Evolutionary conservation across 2,329 filamentous ascomycete genomes (phyloP).

Genomic region (Phyllosticta paracitricarpa): DNA sequence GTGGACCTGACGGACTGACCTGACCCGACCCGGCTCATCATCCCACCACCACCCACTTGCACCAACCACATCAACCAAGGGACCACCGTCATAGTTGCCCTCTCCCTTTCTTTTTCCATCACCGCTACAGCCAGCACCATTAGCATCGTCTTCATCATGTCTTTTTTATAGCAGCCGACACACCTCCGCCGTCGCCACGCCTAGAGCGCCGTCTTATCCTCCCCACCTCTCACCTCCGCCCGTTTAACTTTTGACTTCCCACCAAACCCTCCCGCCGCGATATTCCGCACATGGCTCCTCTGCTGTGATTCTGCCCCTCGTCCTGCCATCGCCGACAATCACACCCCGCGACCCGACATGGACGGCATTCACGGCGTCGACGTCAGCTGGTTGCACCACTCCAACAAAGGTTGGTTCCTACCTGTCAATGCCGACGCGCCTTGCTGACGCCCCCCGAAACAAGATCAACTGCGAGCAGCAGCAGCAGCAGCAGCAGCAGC

Average conservation of each 20-base stretch:
- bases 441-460: neutral
- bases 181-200: neutral
- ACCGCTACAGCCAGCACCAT: neutral
- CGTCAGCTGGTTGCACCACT: slow-evolving; percentile 84
- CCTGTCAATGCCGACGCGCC: neutral
- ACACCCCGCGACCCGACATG: slow-evolving; percentile 39
- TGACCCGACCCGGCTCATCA: neutral
- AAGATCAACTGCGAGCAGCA: neutral
- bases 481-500: neutral
- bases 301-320: neutral
- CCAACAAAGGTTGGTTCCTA: slow-evolving; percentile 61
- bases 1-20: neutral
- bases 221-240: neutral
- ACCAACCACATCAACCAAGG: neutral
- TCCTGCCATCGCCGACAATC: neutral
- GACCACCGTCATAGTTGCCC: neutral
- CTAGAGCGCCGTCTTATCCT: neutral
- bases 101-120: neutral
- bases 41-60: neutral
- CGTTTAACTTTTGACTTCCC: neutral
- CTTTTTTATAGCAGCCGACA: neutral
- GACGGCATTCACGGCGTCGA: slow-evolving; percentile 75
- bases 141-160: neutral
- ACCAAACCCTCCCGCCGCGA: neutral
- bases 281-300: neutral